phyloP scores from a whole-genome alignment of 73 alveolate genomes.

The Tetrahymena borealis region DNA sequence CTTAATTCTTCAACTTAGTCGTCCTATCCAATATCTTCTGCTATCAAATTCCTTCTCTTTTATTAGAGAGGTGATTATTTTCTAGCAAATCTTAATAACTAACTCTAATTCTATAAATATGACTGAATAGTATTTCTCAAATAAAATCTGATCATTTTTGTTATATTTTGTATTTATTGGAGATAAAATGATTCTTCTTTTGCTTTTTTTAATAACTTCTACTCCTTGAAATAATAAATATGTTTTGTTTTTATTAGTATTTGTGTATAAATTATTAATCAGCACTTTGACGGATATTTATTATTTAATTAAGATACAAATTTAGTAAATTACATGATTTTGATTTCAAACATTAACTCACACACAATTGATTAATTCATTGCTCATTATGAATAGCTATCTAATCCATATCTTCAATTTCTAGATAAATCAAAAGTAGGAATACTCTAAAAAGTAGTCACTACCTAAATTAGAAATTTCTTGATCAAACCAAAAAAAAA shows the following conservation, averaged over 20 bases:
- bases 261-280: not conserved
- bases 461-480: not conserved
- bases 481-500: not conserved
- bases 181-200: no score
- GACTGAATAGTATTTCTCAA: not conserved
- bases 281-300: not conserved
- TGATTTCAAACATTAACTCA: not conserved
- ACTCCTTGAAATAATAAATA: not conserved
- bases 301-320: not conserved
- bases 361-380: no score
- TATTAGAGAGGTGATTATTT: not conserved
- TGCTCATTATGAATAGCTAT: no score
- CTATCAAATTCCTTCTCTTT: not conserved
- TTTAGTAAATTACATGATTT: not conserved
- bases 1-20: not conserved
- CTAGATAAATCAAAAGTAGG: not conserved
- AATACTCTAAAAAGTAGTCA: not conserved
- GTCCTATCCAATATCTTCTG: not conserved
- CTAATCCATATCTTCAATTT: not conserved
- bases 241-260: not conserved
- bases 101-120: not conserved
- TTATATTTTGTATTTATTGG: not conserved
- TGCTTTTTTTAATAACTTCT: not conserved
- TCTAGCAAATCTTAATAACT: not conserved
- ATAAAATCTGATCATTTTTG: not conserved